Evolutionary conservation across 306 rosid genomes (phyloP).

Genomic region (Geum urbanum): DNA sequence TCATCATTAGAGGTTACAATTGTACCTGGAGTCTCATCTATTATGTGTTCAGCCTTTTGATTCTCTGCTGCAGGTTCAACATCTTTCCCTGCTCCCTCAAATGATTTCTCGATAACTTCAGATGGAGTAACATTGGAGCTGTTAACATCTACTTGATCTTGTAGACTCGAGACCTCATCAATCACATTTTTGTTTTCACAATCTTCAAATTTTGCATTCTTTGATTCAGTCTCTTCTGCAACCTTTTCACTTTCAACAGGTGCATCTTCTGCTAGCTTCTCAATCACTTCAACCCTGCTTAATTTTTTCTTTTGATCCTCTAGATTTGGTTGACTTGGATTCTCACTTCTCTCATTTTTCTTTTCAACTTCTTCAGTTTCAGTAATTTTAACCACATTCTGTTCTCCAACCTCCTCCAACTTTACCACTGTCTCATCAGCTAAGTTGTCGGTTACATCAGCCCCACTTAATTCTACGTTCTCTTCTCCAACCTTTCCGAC

Average conservation of each 20-base stretch:
- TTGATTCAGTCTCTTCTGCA: slow-evolving; percentile 5
- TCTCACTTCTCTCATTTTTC: slow-evolving; percentile 10
- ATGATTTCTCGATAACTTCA: slow-evolving; percentile 17
- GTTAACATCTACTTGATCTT: slow-evolving; percentile 10
- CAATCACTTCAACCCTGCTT: slow-evolving; percentile 22
- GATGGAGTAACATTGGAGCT: slow-evolving; percentile 10
- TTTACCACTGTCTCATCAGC: slow-evolving; percentile 38
- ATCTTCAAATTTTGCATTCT: slow-evolving; percentile 13
- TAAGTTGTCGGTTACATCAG: slow-evolving; percentile 22
- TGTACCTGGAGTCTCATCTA: slow-evolving; percentile 23
- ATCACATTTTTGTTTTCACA: not conserved
- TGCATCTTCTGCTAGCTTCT: slow-evolving; percentile 7
- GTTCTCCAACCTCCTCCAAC: slow-evolving; percentile 32
- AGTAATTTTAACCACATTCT: slow-evolving; percentile 26
- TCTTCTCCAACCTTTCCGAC: slow-evolving; percentile 11
- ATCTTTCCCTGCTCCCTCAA: slow-evolving; percentile 16
- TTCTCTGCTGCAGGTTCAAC: slow-evolving; percentile 19
- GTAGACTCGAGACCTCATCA: not conserved
- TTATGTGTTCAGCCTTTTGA: slow-evolving; percentile 16
- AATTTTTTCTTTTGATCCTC: slow-evolving; percentile 31
- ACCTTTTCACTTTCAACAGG: not conserved
- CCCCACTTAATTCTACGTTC: slow-evolving; percentile 20
- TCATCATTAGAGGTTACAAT: slow-evolving; percentile 27
- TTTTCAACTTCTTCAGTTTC: slow-evolving; percentile 21
- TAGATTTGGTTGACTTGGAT: slow-evolving; percentile 11